Percentiles rank a stretch among this genome's conserved stretches.
phyloP scores from a whole-genome alignment of 352 stramenopile genomes.

The Globisporangium spinosum region DNA sequence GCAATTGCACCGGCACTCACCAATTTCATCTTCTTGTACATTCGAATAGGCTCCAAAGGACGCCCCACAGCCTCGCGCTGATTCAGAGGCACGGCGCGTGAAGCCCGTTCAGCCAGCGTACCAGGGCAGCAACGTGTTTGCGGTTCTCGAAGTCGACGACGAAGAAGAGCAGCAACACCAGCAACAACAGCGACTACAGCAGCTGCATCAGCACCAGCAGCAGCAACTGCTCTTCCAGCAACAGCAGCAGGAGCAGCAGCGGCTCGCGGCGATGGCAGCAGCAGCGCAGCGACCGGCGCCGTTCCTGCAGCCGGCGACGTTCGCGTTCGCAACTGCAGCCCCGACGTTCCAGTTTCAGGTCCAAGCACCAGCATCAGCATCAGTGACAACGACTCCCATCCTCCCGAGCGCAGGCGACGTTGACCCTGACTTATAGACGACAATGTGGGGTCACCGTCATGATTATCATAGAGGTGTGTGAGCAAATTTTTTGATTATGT shows the following conservation, averaged over 20 bases:
- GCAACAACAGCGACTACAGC: slow-evolving; percentile 18
- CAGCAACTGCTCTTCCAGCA: slow-evolving; percentile 7
- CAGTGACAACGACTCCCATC: background rate
- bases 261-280: slow-evolving; percentile 14
- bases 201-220: slow-evolving; percentile 11
- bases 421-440: slow-evolving; percentile 46
- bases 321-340: slow-evolving; percentile 38
- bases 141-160: slow-evolving; percentile 53
- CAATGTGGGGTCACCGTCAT: background rate
- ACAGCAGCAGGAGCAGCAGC: slow-evolving; percentile 15
- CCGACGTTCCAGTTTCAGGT: slow-evolving; percentile 20
- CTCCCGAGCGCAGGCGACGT: slow-evolving; percentile 27
- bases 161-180: slow-evolving; percentile 27
- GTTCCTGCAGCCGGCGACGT: slow-evolving; percentile 70
- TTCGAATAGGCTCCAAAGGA: slow-evolving; percentile 37
- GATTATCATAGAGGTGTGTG: background rate
- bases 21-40: background rate
- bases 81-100: slow-evolving; percentile 22
- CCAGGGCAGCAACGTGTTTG: slow-evolving; percentile 51
- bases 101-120: slow-evolving; percentile 37
- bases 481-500: background rate
- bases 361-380: slow-evolving; percentile 15
- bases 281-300: slow-evolving; percentile 19
- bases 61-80: slow-evolving; percentile 18
- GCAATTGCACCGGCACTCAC: background rate